Evolutionary conservation across 306 rosid species (phyloP).

Genomic region (Acacia melanoxylon): DNA sequence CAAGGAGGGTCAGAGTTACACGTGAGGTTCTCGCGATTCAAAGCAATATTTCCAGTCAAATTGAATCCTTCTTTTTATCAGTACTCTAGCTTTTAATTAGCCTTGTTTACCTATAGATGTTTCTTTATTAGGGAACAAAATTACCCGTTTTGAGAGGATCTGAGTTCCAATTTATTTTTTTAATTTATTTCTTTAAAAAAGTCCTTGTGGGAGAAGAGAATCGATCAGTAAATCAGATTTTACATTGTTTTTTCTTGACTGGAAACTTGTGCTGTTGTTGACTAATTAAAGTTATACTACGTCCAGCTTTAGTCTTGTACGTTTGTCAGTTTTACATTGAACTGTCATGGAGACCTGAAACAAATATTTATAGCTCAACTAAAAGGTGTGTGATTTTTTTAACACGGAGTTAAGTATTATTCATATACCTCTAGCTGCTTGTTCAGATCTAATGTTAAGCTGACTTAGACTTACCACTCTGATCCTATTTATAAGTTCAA

Average conservation of each 20-base stretch:
- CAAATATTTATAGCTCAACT: background rate
- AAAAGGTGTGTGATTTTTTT: background rate
- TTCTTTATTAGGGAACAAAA: slow-evolving; percentile 31
- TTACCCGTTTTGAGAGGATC: background rate
- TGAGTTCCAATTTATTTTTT: background rate
- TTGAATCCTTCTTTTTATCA: background rate
- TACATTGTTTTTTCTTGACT: slow-evolving; percentile 31
- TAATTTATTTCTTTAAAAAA: background rate
- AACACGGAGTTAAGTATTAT: too few relatives aligned
- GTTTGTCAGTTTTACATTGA: background rate
- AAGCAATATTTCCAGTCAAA: slow-evolving; percentile 43
- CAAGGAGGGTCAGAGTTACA: slow-evolving; percentile 60
- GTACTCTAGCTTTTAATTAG: background rate
- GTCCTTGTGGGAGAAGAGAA: slow-evolving; percentile 41
- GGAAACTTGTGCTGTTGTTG: slow-evolving; percentile 36
- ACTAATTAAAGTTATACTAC: background rate
- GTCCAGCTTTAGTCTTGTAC: slow-evolving; percentile 36
- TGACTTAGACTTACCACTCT: too few relatives aligned
- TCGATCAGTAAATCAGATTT: slow-evolving; percentile 18
- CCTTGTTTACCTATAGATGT: slow-evolving; percentile 16
- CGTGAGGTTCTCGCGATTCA: slow-evolving; percentile 67
- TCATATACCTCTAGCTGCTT: too few relatives aligned
- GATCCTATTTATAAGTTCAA: too few relatives aligned
- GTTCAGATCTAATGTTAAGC: too few relatives aligned
- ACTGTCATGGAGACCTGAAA: background rate